Evolutionary conservation across 129 eudicot genomes (phyloP).

Genomic region (Logfia minima): DNA sequence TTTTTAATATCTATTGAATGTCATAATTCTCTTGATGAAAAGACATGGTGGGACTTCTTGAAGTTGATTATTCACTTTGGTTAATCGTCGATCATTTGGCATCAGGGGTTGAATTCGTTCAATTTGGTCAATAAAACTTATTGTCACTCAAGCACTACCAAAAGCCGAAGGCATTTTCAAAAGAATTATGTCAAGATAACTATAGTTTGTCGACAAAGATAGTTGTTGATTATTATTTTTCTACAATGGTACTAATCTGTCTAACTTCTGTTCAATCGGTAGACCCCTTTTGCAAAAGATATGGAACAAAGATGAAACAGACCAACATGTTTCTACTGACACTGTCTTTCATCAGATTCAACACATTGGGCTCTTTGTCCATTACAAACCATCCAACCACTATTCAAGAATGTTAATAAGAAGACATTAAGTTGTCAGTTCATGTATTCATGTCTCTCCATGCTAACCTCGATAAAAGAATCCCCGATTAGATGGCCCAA

Average conservation of each 20-base stretch:
- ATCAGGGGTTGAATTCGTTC: constrained; percentile 24
- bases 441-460: neutral
- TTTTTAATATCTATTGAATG: constrained; percentile 2
- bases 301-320: constrained; percentile 14
- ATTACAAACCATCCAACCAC: neutral
- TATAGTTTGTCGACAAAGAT: neutral
- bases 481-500: neutral
- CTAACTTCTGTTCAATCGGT: constrained; percentile 11
- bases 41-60: constrained; percentile 30
- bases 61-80: constrained; percentile 30
- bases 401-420: constrained; percentile 5
- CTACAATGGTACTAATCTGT: neutral
- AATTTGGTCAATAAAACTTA: constrained; percentile 17
- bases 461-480: neutral
- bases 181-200: neutral
- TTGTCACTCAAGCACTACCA: constrained; percentile 19
- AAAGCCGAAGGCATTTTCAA: constrained; percentile 4
- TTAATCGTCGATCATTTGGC: constrained; percentile 34
- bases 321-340: neutral
- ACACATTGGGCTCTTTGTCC: neutral
- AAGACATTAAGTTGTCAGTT: neutral
- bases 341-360: neutral
- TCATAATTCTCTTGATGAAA: constrained; percentile 25
- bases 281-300: neutral
- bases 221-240: too few relatives aligned